Base-by-base conservation (phyloP, 2,329 filamentous ascomycete genomes). In the Neonectria faginata region DNA sequence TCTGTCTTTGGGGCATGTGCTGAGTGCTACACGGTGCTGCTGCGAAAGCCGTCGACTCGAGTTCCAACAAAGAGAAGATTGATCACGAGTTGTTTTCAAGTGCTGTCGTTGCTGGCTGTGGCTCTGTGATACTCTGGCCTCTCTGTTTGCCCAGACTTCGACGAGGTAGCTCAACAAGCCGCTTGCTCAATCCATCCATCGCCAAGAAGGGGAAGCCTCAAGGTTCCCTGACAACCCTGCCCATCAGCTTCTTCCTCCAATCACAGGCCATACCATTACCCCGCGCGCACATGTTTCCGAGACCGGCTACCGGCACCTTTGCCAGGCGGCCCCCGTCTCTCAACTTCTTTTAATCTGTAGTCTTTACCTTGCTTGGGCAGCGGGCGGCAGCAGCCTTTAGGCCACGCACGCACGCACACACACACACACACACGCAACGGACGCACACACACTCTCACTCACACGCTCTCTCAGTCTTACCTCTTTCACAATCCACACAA, bases 211-310 rank as follows among this genome's bases (percentile, higher is more conserved):
- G 54, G 36, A 55, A 33, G 45, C 18, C 47, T 51, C 50, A 33
- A 51, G 33, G n/a, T 42, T 58, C 36, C 56, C 20, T 33, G n/a
- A 20, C 18, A 27, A 47, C 50, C 20, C n/a, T 57, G 31, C 25
- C 64, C 22, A 31, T 62, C 25, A 29, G 56, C 33, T 41, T 31
- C 52, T 61, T 63, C 44, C 47, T 41, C 71, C 70, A 73, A 73
- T 73, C 67, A 71, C 18, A 27, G 22, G 11, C 29, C 6, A 36
- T 18, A 52, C 56, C 67, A 54, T 63, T 73, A 73, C 71, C 71
- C 71, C 71, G 71, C 71, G 70, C 60, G 57, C 68, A 73, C 70
- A 73, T 70, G 71, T 70, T 73, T 64, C 67, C 69, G 65, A 70
- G 65, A 68, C 71, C 69, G 68, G 71, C 68, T 65, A 67, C 57